phyloP scores from a whole-genome alignment of 2,329 filamentous ascomycete species.

The Paraphoma sp. region DNA sequence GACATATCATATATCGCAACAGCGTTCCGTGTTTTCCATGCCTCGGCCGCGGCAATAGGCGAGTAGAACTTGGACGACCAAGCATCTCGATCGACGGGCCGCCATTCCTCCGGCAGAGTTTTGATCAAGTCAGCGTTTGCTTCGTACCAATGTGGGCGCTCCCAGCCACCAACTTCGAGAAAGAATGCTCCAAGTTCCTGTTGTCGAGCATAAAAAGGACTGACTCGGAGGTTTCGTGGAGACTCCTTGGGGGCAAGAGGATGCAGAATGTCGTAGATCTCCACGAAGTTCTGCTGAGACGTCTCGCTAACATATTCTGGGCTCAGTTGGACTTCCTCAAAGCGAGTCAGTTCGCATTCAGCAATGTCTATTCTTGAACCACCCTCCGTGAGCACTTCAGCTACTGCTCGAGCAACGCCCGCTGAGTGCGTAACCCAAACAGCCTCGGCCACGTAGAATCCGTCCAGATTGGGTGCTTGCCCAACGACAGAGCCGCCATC shows the following conservation, averaged over 20 bases:
- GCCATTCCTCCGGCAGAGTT: conserved; percentile 61
- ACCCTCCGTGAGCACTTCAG: conserved; percentile 64
- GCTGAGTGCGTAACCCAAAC: conserved; percentile 73
- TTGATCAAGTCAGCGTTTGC: conserved; percentile 60
- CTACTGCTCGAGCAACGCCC: conserved; percentile 66
- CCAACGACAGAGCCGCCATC: conserved; percentile 68
- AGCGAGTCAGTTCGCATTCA: conserved; percentile 66
- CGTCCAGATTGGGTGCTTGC: conserved; percentile 63
- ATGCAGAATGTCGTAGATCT: conserved; percentile 70
- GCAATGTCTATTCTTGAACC: conserved; percentile 63
- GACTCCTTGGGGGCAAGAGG: conserved; percentile 64
- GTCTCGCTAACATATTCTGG: conserved; percentile 65
- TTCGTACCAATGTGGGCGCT: conserved; percentile 69
- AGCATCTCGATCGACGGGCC: conserved; percentile 61
- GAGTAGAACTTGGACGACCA: conserved; percentile 67
- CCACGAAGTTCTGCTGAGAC: conserved; percentile 66
- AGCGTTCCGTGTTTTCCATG: conserved; percentile 69
- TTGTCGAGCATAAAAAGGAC: conserved; percentile 64
- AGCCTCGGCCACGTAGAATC: conserved; percentile 70
- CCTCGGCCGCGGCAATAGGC: conserved; percentile 65
- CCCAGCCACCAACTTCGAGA: conserved; percentile 67
- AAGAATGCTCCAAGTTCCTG: conserved; percentile 64
- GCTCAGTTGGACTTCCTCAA: conserved; percentile 66
- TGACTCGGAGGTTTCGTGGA: conserved; percentile 65
- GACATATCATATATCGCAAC: conserved; percentile 70